Base-by-base conservation (phyloP, 495 filamentous ascomycete genomes). In the Friedmanniomyces simplex region DNA sequence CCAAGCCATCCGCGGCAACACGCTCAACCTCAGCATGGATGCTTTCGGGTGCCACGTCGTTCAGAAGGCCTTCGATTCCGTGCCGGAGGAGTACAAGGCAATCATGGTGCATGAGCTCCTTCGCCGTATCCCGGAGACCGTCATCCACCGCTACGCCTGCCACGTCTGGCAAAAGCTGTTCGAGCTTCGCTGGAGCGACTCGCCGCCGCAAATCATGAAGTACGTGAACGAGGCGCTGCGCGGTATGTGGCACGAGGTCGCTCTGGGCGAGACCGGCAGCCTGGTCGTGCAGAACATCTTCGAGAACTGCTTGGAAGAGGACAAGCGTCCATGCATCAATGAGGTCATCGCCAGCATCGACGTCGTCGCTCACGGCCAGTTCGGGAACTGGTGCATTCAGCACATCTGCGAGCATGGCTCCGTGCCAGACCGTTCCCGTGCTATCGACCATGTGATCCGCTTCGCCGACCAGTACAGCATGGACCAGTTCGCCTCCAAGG, bases 101-200 rank as follows among this genome's bases (percentile, higher is more conserved):
- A 84, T 88, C 66, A 97, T 98, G 94, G 93, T 98, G 39, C 89
- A 93, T 70, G 93, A 98, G 66, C 80, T 98, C 22, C 80, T 97
- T 42, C 88, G 91, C 62, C 84, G 90, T 41, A 97, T 98, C 58
- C 93, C 94, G 0, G 94, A 98, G 71, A 98, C 94, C 12, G 91
- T 98, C 55, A 88, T 96, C 67, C 93, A 98, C 72, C 86, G 94
- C 62, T 97, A 98, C 73, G 91, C 93, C 52, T 98, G 93, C 62
- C 93, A 98, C 68, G 93, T 98, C 61, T 98, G 93, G 93, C 93
- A 98, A 76, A 98, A 98, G 76, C 81, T 98, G n/a, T 98, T 98
- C 62, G 93, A 98, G 71, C 77, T 98, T 66, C 82, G 93, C 60
- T 98, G 93, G 93, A 87, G 81, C 58, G 86, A 89, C 57, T 88